Conservation (phyloP, 225 moss, liverwort and hornwort genomes). For the Pseudoscleropodium purum region DNA sequence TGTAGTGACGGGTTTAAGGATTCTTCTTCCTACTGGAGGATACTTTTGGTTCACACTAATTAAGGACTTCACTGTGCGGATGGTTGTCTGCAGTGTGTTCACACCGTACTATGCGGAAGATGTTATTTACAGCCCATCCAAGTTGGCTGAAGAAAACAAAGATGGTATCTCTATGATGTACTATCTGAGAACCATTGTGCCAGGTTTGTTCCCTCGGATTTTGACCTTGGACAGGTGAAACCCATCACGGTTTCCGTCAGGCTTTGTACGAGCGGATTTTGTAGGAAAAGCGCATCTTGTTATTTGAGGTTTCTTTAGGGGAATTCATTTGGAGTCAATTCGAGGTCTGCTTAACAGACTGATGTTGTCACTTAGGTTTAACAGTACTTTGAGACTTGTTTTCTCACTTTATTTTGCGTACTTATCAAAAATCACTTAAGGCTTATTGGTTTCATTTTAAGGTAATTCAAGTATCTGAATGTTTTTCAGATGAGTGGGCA, state of each 20-base stretch:
- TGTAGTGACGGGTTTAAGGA: background rate
- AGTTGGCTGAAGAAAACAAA: constrained; percentile 19
- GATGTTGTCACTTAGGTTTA: background rate
- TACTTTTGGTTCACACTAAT: background rate
- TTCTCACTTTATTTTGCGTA: background rate
- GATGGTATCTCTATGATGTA: constrained; percentile 62
- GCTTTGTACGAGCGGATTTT: background rate
- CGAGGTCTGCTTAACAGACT: background rate
- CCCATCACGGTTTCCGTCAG: background rate
- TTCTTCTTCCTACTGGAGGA: background rate
- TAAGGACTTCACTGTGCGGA: background rate
- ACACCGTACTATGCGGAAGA: constrained; percentile 54
- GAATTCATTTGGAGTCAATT: background rate
- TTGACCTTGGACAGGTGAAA: background rate
- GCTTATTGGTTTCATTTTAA: background rate
- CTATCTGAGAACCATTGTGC: constrained; percentile 55
- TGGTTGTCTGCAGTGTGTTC: constrained; percentile 42
- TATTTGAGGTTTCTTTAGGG: background rate
- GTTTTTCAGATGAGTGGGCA: constrained; percentile 45
- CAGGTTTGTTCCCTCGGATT: constrained; percentile 28
- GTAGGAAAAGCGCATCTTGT: background rate
- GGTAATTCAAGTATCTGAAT: background rate
- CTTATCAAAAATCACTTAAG: background rate
- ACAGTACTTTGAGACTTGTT: background rate
- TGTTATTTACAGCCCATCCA: constrained; percentile 33